Evolutionary conservation across 2,329 filamentous ascomycete species (phyloP).

Genomic region (Sarocladium oryzae): DNA sequence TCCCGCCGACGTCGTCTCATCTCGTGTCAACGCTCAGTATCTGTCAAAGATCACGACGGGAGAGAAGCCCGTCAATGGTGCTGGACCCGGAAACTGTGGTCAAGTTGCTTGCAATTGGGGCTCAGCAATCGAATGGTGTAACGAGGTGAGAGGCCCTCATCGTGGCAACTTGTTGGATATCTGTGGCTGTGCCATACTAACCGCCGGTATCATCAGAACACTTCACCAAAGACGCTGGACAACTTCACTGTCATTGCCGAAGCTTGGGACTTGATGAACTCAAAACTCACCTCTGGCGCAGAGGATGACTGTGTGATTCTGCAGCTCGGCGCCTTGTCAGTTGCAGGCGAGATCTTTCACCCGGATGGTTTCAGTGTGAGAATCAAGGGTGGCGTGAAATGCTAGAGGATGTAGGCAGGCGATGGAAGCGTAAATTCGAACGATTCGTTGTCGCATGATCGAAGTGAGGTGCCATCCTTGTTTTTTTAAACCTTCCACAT

Average conservation of each 20-base stretch:
- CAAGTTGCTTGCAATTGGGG: constrained; percentile 7
- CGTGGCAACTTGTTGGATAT: no score
- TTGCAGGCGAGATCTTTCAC: neutral
- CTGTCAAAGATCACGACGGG: neutral
- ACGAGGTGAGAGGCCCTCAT: neutral
- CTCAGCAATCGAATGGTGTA: constrained; percentile 1
- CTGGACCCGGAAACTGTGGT: constrained; percentile 3
- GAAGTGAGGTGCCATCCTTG: no score
- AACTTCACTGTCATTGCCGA: constrained; percentile 7
- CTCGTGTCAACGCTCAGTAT: constrained; percentile 3
- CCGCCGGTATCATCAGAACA: neutral
- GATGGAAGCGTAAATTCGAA: constrained; percentile 2
- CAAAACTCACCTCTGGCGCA: neutral
- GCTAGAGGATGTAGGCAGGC: neutral
- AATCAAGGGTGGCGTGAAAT: neutral
- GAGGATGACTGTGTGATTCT: constrained; percentile 3
- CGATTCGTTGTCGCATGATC: constrained; percentile 6
- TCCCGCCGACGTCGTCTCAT: neutral
- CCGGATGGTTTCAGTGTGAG: constrained; percentile 6
- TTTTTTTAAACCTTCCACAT: no score
- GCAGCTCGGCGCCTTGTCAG: neutral
- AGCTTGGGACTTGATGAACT: constrained; percentile 3
- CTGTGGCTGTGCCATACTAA: no score
- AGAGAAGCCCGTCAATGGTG: neutral
- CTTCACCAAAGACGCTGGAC: neutral